These are phyloP conservation scores for Acanthamoeba rhysodes DNA, from an alignment of 208 protist species.

Conservation along the genomic window DNA sequence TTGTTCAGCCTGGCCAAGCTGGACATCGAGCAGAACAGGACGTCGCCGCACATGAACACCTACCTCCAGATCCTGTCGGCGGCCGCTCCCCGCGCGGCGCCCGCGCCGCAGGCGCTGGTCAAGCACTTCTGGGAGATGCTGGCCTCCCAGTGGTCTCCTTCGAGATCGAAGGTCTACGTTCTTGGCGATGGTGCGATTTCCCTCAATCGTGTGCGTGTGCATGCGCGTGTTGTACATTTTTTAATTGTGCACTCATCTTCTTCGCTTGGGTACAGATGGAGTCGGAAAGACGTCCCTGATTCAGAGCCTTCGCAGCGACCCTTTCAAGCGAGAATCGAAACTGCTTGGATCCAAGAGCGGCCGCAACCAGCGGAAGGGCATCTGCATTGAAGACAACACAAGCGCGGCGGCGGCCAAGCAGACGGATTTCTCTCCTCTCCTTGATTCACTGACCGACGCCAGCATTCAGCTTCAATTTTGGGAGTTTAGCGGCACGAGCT, in stretches of 20 bases:
- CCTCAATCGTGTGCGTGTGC: not conserved
- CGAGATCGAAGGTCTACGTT: not conserved
- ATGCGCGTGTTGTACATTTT: not conserved
- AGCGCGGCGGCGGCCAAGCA: not conserved
- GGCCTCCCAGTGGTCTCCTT: not conserved
- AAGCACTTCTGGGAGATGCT: constrained; percentile 14
- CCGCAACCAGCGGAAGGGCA: not conserved
- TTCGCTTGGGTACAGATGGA: not conserved
- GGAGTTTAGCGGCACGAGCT: not conserved
- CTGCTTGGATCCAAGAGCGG: not conserved
- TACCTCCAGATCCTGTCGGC: not conserved
- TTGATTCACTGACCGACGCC: not conserved
- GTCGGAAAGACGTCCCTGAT: not conserved
- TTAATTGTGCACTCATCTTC: too few relatives aligned
- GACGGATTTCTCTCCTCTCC: not conserved
- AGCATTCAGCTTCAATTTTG: not conserved
- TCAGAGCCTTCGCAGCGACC: not conserved
- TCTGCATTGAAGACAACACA: not conserved
- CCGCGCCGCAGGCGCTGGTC: not conserved
- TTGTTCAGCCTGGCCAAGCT: not conserved
- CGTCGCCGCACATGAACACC: not conserved
- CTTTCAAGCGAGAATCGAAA: not conserved
- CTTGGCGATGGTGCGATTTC: not conserved
- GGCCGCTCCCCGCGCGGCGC: not conserved
- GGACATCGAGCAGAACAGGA: constrained; percentile 15